Evolutionary conservation across 1,284 basidiomycete genomes (phyloP).

Genomic region (Sanguinoderma infundibulare): DNA sequence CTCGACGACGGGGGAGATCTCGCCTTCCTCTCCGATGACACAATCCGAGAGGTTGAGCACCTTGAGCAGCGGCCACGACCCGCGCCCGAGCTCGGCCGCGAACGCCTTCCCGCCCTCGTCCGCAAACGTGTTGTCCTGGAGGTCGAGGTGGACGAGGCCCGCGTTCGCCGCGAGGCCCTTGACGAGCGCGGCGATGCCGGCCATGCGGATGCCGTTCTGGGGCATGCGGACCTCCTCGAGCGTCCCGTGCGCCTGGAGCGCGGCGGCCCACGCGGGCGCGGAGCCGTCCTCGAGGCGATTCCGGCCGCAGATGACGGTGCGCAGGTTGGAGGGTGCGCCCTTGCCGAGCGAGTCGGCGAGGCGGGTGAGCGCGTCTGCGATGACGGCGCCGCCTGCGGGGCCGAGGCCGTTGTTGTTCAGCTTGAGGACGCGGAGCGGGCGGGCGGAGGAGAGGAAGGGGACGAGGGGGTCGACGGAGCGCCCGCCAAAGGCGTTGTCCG

Average conservation of each 20-base stretch:
- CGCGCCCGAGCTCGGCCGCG: slow-evolving; percentile 61
- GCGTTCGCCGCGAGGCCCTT: slow-evolving; percentile 75
- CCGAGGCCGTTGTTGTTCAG: slow-evolving; percentile 99
- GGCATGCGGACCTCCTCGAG: slow-evolving; percentile 91
- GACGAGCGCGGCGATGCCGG: slow-evolving; percentile 87
- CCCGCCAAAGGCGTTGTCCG: slow-evolving; percentile 97
- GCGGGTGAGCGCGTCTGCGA: slow-evolving; percentile 84
- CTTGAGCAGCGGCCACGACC: slow-evolving; percentile 72
- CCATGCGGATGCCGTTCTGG: slow-evolving; percentile 97
- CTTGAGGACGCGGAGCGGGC: slow-evolving; percentile 81
- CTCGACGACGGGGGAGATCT: slow-evolving; percentile 67
- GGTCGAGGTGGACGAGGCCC: slow-evolving; percentile 79
- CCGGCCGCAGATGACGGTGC: slow-evolving; percentile 89
- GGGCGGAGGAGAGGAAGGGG: slow-evolving; percentile 84
- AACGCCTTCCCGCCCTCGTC: slow-evolving; percentile 77
- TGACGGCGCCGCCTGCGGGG: slow-evolving; percentile 85
- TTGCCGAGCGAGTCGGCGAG: slow-evolving; percentile 76
- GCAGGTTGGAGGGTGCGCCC: slow-evolving; percentile 72
- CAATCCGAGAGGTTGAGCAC: slow-evolving; percentile 94
- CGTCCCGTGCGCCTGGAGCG: slow-evolving; percentile 84
- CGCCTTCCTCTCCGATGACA: slow-evolving; percentile 75
- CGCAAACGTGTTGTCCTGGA: slow-evolving; percentile 97
- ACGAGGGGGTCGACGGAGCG: slow-evolving; percentile 96
- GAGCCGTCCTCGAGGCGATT: slow-evolving; percentile 95
- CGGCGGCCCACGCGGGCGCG: slow-evolving; percentile 83